Percentiles rank a stretch among this genome's conserved stretches.
Conservation (phyloP, 805 yeast species). For the Starmera caribaea region DNA sequence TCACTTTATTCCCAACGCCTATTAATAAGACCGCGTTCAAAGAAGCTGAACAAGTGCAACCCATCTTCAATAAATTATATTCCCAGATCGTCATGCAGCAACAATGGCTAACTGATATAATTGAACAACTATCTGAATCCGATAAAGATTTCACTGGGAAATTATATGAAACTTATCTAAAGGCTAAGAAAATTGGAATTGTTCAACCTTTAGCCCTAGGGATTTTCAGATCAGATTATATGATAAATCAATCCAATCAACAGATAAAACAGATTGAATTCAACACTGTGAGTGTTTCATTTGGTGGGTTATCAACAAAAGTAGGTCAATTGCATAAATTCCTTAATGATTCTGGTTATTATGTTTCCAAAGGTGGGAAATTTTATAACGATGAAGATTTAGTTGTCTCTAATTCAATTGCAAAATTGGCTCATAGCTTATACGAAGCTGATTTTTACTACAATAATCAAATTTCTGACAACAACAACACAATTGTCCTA, state of each 20-base stretch:
- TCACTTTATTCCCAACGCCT: constrained; percentile 87
- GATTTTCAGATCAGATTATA: constrained; percentile 82
- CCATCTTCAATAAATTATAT: constrained; percentile 63
- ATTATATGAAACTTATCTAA: constrained; percentile 49
- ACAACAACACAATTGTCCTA: constrained; percentile 44
- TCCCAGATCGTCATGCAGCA: constrained; percentile 48
- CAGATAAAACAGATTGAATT: constrained; percentile 89
- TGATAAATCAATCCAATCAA: constrained; percentile 38
- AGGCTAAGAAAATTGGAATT: constrained; percentile 38
- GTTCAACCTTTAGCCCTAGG: constrained; percentile 70
- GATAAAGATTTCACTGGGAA: constrained; percentile 80
- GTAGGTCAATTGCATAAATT: constrained; percentile 70
- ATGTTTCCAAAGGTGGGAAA: constrained; percentile 29
- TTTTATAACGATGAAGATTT: constrained; percentile 38
- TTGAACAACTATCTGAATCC: constrained; percentile 42
- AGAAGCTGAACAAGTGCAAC: constrained; percentile 58
- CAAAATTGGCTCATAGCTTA: constrained; percentile 56
- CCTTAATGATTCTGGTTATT: constrained; percentile 50
- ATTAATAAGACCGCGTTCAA: constrained; percentile 61
- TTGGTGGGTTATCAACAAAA: constrained; percentile 81
- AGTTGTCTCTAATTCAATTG: constrained; percentile 61
- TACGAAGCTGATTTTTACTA: constrained; percentile 47
- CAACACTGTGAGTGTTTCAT: constrained; percentile 91
- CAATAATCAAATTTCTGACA: constrained; percentile 30
- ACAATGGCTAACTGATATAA: constrained; percentile 54